Conservation (phyloP, 108 stramenopile genomes). For the Nitzschia sp. region DNA sequence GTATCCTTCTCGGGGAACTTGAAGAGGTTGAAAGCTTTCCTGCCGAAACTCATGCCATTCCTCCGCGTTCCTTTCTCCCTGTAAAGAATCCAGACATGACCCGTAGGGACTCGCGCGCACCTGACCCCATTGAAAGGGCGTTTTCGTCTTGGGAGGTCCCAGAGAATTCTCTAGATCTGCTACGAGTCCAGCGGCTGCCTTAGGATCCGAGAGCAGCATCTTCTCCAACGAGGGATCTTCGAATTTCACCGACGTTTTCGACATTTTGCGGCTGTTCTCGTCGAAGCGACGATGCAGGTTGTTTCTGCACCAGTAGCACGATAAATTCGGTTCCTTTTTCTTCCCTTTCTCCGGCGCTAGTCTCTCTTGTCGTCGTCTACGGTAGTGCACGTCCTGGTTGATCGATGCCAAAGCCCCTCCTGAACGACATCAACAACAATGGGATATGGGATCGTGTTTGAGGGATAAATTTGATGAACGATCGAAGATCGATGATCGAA, state of each 20-base stretch:
- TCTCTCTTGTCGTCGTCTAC: too few relatives aligned
- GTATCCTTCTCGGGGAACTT: constrained; percentile 68
- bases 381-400: too few relatives aligned
- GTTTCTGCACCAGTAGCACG: not conserved
- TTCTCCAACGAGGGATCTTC: not conserved
- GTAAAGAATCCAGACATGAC: constrained; percentile 40
- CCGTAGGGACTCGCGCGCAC: constrained; percentile 59
- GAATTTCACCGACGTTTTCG: not conserved
- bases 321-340: not conserved
- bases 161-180: constrained; percentile 15
- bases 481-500: too few relatives aligned
- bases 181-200: not conserved
- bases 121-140: constrained; percentile 43
- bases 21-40: constrained; percentile 32
- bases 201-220: not conserved
- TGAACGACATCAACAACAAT: too few relatives aligned
- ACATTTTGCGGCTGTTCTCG: not conserved
- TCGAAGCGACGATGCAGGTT: too few relatives aligned
- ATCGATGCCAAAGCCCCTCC: too few relatives aligned
- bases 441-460: too few relatives aligned
- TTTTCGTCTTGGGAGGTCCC: constrained; percentile 23
- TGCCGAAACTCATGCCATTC: constrained; percentile 49
- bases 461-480: too few relatives aligned
- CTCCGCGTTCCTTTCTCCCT: constrained; percentile 23
- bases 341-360: too few relatives aligned